Evolutionary conservation across 257 asterid genomes (phyloP).

Genomic region (Ballota nigra): DNA sequence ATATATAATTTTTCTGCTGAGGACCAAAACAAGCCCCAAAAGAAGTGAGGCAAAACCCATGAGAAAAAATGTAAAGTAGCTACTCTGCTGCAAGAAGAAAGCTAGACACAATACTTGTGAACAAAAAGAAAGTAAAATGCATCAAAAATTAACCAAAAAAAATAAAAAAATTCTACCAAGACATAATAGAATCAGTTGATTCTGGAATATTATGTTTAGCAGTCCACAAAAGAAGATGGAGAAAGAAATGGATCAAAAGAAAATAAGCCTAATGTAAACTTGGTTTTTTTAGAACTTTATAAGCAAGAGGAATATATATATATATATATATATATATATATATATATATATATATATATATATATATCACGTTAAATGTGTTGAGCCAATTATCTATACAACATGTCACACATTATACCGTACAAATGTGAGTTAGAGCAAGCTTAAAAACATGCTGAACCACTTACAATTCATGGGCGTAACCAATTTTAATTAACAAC

Average conservation of each 20-base stretch:
- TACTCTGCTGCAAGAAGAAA: background rate
- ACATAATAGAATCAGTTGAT: background rate
- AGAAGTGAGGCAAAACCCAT: background rate
- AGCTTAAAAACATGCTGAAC: background rate
- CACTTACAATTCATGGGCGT: background rate
- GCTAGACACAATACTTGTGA: background rate
- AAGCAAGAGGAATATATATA: background rate
- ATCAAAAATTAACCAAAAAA: background rate
- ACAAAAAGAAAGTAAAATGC: background rate
- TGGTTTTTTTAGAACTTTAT: background rate
- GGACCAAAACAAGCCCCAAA: background rate
- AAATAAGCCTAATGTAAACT: background rate
- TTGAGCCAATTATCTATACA: background rate
- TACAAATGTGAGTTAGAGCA: background rate
- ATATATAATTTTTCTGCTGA: background rate
- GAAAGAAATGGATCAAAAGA: no score
- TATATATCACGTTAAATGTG: background rate
- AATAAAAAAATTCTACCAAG: background rate
- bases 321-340: background rate
- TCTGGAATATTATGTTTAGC: background rate
- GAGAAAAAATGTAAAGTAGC: background rate
- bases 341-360: background rate
- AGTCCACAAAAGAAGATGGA: background rate
- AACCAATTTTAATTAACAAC: background rate
- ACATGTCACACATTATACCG: background rate